Conservation (phyloP, 495 filamentous ascomycete genomes). For the Trichoderma asperelloides region DNA sequence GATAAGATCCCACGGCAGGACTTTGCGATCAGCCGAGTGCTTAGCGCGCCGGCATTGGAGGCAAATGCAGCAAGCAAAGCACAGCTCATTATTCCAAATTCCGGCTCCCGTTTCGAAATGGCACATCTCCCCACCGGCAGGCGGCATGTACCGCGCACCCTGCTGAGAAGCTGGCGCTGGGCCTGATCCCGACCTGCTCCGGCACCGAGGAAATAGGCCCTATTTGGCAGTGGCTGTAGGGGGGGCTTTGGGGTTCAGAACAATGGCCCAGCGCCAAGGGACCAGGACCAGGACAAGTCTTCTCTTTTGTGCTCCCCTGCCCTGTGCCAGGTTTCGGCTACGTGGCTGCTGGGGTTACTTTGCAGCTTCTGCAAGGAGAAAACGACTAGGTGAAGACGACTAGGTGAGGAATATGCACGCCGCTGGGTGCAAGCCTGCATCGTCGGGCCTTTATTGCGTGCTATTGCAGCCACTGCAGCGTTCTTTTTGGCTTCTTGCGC, state of each 20-base stretch:
- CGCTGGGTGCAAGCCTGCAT: too few relatives aligned
- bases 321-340: too few relatives aligned
- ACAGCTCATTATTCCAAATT: neutral
- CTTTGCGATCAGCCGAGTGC: neutral
- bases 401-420: too few relatives aligned
- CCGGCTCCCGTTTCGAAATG: neutral
- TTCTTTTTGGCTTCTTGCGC: too few relatives aligned
- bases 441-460: too few relatives aligned
- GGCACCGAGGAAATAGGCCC: neutral
- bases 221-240: neutral
- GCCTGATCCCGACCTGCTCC: neutral
- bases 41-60: neutral
- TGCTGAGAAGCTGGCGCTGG: neutral
- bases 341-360: too few relatives aligned
- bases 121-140: neutral
- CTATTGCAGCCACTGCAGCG: too few relatives aligned
- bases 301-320: too few relatives aligned
- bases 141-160: neutral
- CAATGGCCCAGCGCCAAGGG: neutral
- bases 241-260: neutral
- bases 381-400: too few relatives aligned
- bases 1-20: neutral
- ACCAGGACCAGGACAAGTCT: too few relatives aligned
- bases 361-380: too few relatives aligned
- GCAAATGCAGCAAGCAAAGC: neutral